Evolutionary conservation across 75 land plant species (phyloP).

Genomic region (Gnetum montanum): DNA sequence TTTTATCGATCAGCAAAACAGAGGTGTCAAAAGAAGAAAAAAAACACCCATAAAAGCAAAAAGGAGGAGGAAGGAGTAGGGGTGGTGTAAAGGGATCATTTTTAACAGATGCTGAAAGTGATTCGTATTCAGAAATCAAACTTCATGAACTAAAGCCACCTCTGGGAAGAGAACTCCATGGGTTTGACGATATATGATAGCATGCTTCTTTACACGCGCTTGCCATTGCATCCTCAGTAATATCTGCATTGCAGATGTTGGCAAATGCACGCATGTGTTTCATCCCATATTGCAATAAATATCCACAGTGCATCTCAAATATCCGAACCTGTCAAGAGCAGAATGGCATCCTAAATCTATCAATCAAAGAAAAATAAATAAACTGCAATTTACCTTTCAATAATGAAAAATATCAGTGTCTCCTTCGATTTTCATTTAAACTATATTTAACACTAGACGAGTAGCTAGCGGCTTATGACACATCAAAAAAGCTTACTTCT

Average conservation of each 20-base stretch:
- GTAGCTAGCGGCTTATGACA: neutral
- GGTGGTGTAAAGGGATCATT: no score
- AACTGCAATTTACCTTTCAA: neutral
- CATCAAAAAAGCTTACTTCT: neutral
- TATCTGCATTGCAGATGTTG: conserved; percentile 75
- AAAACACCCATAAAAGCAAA: no score
- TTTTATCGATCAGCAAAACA: no score
- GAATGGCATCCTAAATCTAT: no score
- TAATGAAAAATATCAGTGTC: neutral
- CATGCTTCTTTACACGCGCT: conserved; percentile 57
- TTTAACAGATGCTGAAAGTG: no score
- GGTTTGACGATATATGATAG: conserved; percentile 20
- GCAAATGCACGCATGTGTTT: conserved; percentile 87
- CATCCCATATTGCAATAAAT: conserved; percentile 69
- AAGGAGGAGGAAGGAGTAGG: no score
- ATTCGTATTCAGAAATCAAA: no score
- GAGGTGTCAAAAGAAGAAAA: no score
- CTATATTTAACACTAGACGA: neutral
- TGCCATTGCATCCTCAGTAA: conserved; percentile 35
- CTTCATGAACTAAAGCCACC: no score
- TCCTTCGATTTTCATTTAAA: neutral
- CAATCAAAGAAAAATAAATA: no score
- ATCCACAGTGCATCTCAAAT: conserved; percentile 37
- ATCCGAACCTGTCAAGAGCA: conserved; percentile 39
- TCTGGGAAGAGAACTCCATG: conserved; percentile 36